Base-by-base conservation (phyloP, 2,329 filamentous ascomycete species). In the Lecanosticta acicola region DNA sequence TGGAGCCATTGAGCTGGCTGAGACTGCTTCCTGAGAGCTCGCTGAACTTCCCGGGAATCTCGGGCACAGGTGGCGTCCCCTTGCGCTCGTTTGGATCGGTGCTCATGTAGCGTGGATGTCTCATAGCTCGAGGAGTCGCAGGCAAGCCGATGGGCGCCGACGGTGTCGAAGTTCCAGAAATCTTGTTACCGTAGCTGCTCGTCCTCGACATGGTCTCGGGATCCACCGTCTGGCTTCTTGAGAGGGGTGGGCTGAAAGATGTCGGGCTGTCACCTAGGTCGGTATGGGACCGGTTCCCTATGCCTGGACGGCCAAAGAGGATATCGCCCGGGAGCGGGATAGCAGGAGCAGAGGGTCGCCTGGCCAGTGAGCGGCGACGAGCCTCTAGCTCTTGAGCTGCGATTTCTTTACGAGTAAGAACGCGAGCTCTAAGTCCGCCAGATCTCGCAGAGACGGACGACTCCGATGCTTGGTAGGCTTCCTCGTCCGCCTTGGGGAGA, bases 71-170 rank as follows among this genome's bases (percentile, higher is more conserved):
- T 18, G 77, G 77, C 70, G 24, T 43, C n/a, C 36, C 66, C 13
- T 76, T 71, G 26, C 70, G 66, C 36, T 73, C 69, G 38, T 69
- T 70, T 34, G 74, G 70, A 47, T 82, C 77, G 2, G 74, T 68
- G 54, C 80, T 78, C 64, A 76, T 76, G 56, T 91, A 81, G 35
- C 87, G 81, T 1, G 80, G 78, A 62, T 94, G 81, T 16, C 85
- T 80, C 89, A 96, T 94, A 1, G 89, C 89, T 69, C 87, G 83
- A 21, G 91, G 90, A 1, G 90, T 96, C 2, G 89, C 87, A 11
- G 91, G 89, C n/a, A 95, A 76, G 0, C 89, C 90, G 41, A 91
- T 77, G 4, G 78, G 75, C 1, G 71, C 71, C 11, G 75, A 74
- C 11, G 77, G 72, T 1, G 74, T 75, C 2, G 71, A 68, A 2